Evolutionary conservation across 768 basidiomycete species (phyloP), one percentile per base, ranked within the genome.

Genomic region (Termitomyces sp.): DNA sequence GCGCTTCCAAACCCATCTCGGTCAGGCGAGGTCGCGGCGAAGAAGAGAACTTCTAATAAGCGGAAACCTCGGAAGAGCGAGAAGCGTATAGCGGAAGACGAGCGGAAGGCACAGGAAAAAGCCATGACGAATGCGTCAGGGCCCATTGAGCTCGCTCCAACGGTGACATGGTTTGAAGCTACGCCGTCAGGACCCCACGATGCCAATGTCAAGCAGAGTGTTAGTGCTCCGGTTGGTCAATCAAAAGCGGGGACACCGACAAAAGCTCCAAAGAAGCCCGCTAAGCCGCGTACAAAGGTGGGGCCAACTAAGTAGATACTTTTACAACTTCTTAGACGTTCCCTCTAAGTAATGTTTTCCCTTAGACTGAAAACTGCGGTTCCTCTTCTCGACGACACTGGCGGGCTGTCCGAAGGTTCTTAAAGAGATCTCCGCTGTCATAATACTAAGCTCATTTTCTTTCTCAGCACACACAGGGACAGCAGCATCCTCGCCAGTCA

Each of bases 401-500:
- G 74, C 20, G 76, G 74, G 31, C 69, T 81, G 59, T 88, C 86
- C 59, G 88, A 90, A 81, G 80, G 88, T 87, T 53, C 44, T 36
- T 52, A 1, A 39, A 39, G 18, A 13, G 34, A 42, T 24, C 53
- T 34, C 2, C 22, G 2, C 26, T 18, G 46, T 60, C 29, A 34
- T 54, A 52, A 55, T 42, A 32, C 16, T 20, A 20, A 31, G 42
- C 27, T 52, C 26, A 39, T 9, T 12, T 52, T 10, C 6, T 51
- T 27, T 24, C 37, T 39, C 61, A 82, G 88, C 80, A 42, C 83
- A 83, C 65, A 79, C 85, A 14, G 82, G 82, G 29, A 90, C 88
- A 16, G 87, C 86, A 3, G 84, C 88, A 2, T 90, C 88, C 3
- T 90, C 88, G 1, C 88, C 88, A 10, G 71, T 81, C 12, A 77